Evolutionary conservation across 148 eudicot genomes (phyloP), one percentile per base, ranked within the genome.

Genomic region (Vaccinium myrtillus): DNA sequence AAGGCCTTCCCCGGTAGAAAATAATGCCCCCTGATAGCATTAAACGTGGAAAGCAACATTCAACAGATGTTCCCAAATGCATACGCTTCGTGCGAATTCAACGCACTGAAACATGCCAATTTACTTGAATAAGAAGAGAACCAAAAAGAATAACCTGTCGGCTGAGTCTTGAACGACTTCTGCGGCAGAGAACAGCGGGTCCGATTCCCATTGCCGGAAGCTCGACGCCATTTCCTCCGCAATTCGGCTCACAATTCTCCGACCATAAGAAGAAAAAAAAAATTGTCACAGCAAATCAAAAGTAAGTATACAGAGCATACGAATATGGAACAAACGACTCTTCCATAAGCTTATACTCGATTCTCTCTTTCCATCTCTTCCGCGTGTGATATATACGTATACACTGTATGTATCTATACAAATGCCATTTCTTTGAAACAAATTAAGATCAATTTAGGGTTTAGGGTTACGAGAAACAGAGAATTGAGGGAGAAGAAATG

Each of bases 131-230:
- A 67, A 78, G 18, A 67, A 1, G 83, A 49, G 77, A 58, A 43
- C 79, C 63, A 43, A 43, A 43, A 43, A 43, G 46, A 43, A 43
- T 46, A 14, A 86, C 88, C 90, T 84, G 82, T 86, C 88, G 6
- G 87, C 87, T 3, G 90, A 86, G 54, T 88, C 90, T 88, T 88
- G 90, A 84, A 88, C 87, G 49, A 88, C 85, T 82, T 88, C 90
- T 50, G 90, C 90, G 12, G 90, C 90, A 2, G 88, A 83, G 79
- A 88, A 86, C 30, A 86, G 87, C 67, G 90, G 90, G 87, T 88
- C 90, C 56, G 88, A 86, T 59, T 86, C 88, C 88, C 90, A 84
- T 79, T 81, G 79, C 5, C 84, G 82, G 78, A 84, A 81, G n/a
- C 89, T 84, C 82, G 84, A 87, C 27, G 82, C 87, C 84, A 82